These are phyloP conservation scores for Coniella vitis DNA, from an alignment of 2,329 filamentous ascomycete species.

Conservation along the genomic window DNA sequence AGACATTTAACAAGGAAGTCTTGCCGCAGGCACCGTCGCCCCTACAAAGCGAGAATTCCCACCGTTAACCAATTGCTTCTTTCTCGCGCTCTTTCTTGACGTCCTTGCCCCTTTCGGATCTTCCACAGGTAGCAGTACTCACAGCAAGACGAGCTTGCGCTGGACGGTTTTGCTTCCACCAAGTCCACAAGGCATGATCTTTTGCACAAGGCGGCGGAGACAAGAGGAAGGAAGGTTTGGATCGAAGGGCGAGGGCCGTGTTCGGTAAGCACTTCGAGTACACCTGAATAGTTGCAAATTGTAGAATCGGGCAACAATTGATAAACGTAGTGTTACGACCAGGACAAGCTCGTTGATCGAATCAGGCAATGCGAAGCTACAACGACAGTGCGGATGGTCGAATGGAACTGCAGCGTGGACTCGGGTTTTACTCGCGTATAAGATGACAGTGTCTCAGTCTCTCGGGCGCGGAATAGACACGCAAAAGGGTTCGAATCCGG, in stretches of 20 bases:
- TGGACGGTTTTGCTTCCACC: constrained; percentile 64
- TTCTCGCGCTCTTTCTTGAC: not conserved
- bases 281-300: not conserved
- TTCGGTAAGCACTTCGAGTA: not conserved
- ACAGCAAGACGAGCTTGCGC: constrained; percentile 95
- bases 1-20: constrained; percentile 94
- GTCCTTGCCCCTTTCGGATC: not conserved
- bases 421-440: not conserved
- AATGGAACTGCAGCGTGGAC: not conserved
- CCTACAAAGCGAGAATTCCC: constrained; percentile 41
- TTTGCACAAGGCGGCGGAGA: not conserved
- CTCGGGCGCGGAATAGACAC: not conserved
- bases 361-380: not conserved
- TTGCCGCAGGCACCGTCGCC: constrained; percentile 96
- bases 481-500: not conserved
- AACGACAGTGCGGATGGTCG: not conserved
- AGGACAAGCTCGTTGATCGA: not conserved
- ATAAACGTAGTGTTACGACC: not conserved
- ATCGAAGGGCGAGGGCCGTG: not conserved
- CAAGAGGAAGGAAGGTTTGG: not conserved
- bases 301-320: not conserved
- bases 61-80: constrained; percentile 5
- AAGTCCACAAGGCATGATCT: constrained; percentile 11
- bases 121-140: constrained; percentile 30
- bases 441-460: constrained; percentile 11